Evolutionary conservation across 73 alveolate species (phyloP), one percentile per base, ranked within the genome.

Genomic region (Tetrahymena borealis): DNA sequence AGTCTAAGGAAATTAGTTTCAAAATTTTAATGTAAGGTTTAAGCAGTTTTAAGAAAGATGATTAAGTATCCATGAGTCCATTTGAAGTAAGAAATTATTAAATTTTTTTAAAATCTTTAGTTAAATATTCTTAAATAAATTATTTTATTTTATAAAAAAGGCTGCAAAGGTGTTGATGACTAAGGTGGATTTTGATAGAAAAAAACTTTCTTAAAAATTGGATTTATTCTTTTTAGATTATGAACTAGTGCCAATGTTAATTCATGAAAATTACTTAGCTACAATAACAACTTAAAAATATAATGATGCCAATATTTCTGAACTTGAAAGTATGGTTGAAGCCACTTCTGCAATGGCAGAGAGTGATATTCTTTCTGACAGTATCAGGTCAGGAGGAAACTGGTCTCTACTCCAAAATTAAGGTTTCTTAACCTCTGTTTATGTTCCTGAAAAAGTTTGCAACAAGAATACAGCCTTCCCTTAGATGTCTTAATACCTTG

Each of bases 191-290:
- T 93, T 91, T 43, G 43, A 90, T 9, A 79, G 90, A 78, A 32
- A 98, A 94, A 95, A 95, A 24, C 94, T 97, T 43, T 94, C 92
- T 33, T 97, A 97, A 90, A 98, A 95, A 96, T 40, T 98, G 33
- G 98, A 97, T 94, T 95, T 98, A 93, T 98, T 94, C 94, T 98
- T 97, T 94, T 93, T 98, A 35, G 99, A 98, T 95, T 95, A 94
- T 91, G 99, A 98, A 38, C 79, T 98, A 90, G 95, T 98, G 31
- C 99, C 99, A 1, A 90, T 96, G 78, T 91, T 98, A 92, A 96
- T 98, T 31, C 95, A 97, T 42, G 99, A 98, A 93, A 98, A 96
- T 94, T 98, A 98, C 94, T 91, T 98, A 32, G 38, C 96, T 11
- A 40, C 96, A 7, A 78, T 95, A 85, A 92, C 94, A 39, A 78